Evolutionary conservation across 345 rosid genomes (phyloP).

Genomic region (Corymbia maculata): DNA sequence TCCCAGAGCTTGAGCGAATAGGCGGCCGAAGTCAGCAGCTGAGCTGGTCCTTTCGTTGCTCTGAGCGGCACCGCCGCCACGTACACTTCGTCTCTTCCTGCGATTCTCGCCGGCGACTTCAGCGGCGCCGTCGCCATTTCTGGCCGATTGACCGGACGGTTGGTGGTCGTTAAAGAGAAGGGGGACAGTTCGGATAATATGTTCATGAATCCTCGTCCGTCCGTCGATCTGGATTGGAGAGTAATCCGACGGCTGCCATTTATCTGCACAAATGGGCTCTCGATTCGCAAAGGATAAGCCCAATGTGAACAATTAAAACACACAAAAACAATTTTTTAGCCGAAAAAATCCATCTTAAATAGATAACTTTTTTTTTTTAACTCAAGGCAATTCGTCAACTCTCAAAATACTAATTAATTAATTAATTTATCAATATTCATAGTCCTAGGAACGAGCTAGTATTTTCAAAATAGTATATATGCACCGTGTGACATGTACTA

Average conservation of each 20-base stretch:
- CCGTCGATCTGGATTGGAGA: not conserved
- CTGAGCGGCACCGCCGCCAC: constrained; percentile 52
- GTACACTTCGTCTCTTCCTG: constrained; percentile 36
- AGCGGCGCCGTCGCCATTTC: constrained; percentile 12
- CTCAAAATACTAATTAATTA: not conserved
- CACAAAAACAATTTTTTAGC: not conserved
- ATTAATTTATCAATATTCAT: not conserved
- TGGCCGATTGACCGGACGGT: not conserved
- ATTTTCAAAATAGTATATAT: not conserved
- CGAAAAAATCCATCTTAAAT: not conserved
- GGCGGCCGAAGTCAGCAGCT: constrained; percentile 42
- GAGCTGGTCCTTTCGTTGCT: constrained; percentile 51
- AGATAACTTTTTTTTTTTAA: not conserved
- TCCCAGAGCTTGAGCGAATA: constrained; percentile 46
- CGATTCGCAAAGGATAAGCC: not conserved
- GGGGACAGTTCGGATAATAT: not conserved
- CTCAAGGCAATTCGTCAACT: not conserved
- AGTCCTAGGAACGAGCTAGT: not conserved
- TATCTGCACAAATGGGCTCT: not conserved
- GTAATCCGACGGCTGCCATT: not conserved
- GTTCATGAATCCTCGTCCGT: not conserved
- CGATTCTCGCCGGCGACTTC: constrained; percentile 1
- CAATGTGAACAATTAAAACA: not conserved
- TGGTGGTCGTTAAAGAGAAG: not conserved
- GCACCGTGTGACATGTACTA: not conserved